Evolutionary conservation across 2,329 filamentous ascomycete genomes (phyloP).

Genomic region (Paramyrothecium roridum): DNA sequence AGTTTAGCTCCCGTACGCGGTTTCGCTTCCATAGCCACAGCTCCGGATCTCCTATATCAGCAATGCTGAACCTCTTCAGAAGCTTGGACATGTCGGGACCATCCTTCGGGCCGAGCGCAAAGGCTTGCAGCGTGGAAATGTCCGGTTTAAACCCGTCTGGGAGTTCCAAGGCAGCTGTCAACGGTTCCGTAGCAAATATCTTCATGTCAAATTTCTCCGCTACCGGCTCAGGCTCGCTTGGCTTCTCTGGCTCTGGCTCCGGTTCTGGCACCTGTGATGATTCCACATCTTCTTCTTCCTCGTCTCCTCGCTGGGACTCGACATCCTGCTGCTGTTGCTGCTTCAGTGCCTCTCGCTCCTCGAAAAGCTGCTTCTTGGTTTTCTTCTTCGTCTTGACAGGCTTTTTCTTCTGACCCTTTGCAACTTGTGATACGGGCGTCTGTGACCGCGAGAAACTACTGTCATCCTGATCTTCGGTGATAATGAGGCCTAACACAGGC

Average conservation of each 20-base stretch:
- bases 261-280: conserved; percentile 10
- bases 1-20: conserved; percentile 54
- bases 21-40: conserved; percentile 57
- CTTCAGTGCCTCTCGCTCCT: conserved; percentile 62
- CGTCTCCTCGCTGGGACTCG: conserved; percentile 31
- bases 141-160: conserved; percentile 43
- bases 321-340: conserved; percentile 44
- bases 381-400: conserved; percentile 64
- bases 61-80: conserved; percentile 41
- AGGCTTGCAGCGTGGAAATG: conserved; percentile 38
- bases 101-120: conserved; percentile 43
- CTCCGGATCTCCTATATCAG: conserved; percentile 45
- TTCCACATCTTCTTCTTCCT: conserved; percentile 36
- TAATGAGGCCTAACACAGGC: conserved; percentile 43
- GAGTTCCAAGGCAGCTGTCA: conserved; percentile 40
- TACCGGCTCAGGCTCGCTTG: conserved; percentile 27
- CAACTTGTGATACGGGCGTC: conserved; percentile 36
- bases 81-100: conserved; percentile 47
- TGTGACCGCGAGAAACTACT: conserved; percentile 41
- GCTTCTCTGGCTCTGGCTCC: conserved; percentile 18
- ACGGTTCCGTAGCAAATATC: conserved; percentile 46
- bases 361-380: conserved; percentile 72
- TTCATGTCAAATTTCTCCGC: conserved; percentile 50
- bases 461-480: conserved; percentile 34
- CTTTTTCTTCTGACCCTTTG: conserved; percentile 56